phyloP scores from a whole-genome alignment of 179 eudicot species.

The Beta macrorhiza region DNA sequence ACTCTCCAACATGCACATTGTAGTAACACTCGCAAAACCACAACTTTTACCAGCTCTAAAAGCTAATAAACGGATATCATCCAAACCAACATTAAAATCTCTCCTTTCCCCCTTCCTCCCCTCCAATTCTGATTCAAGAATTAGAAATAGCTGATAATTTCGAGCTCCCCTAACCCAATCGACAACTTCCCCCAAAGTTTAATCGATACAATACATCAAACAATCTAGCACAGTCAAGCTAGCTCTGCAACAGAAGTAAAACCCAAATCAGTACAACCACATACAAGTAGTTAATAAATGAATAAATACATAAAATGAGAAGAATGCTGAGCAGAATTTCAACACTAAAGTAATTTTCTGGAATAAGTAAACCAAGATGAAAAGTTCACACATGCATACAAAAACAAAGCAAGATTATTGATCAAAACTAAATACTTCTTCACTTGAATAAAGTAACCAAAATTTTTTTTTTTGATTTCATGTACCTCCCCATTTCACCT shows the following conservation, averaged over 20 bases:
- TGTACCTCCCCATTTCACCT: background rate
- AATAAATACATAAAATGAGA: background rate
- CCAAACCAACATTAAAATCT: background rate
- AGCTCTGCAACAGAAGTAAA: conserved; percentile 14
- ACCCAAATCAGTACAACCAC: conserved; percentile 1
- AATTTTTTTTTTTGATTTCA: background rate
- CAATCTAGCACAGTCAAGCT: conserved; percentile 13
- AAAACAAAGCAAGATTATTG: background rate
- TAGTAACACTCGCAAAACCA: conserved; percentile 29
- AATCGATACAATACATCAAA: background rate
- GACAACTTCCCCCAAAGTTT: conserved; percentile 1
- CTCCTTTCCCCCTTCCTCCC: conserved; percentile 8
- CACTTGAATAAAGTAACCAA: background rate
- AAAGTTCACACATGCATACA: background rate
- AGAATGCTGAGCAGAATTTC: background rate
- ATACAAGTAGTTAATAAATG: background rate
- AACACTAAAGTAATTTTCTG: background rate
- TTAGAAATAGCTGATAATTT: background rate
- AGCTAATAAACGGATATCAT: conserved; percentile 15
- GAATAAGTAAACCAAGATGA: background rate
- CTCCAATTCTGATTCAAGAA: conserved; percentile 15
- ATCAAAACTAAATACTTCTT: background rate
- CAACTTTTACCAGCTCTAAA: conserved; percentile 15
- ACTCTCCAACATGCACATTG: conserved; percentile 43
- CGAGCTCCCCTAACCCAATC: conserved; percentile 16